phyloP scores from a whole-genome alignment of 208 protist genomes.

The Wallacemonas sp. region DNA sequence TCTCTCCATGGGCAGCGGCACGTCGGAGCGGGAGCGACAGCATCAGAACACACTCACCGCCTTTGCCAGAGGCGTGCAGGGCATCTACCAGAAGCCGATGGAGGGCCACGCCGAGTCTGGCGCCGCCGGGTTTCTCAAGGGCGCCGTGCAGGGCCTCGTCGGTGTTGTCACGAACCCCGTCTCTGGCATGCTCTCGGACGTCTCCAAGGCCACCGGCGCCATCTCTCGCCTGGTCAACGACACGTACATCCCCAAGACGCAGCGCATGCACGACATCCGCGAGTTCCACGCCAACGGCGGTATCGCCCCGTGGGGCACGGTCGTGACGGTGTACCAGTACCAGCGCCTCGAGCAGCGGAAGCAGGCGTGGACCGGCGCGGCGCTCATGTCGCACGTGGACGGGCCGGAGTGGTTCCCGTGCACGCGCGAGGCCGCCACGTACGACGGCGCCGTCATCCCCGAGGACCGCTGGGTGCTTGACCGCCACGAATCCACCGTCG shows the following conservation, averaged over 20 bases:
- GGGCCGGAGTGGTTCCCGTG: slow-evolving; percentile 74
- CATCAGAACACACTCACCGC: slow-evolving; percentile 61
- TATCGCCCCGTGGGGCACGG: slow-evolving; percentile 58
- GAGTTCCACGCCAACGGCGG: slow-evolving; percentile 78
- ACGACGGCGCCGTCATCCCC: slow-evolving; percentile 29
- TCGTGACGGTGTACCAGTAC: slow-evolving; percentile 76
- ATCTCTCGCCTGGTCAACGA: slow-evolving; percentile 67
- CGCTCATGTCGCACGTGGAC: slow-evolving; percentile 52
- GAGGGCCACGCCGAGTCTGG: slow-evolving; percentile 83
- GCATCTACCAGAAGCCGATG: slow-evolving; percentile 82
- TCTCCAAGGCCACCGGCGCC: slow-evolving; percentile 61
- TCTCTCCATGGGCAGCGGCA: slow-evolving; percentile 55
- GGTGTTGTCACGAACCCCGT: slow-evolving; percentile 86
- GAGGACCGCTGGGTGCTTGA: slow-evolving; percentile 59
- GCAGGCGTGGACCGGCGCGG: slow-evolving; percentile 31
- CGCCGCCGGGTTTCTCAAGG: slow-evolving; percentile 73
- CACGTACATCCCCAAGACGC: slow-evolving; percentile 67
- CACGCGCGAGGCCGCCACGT: slow-evolving; percentile 39
- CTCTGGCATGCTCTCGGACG: slow-evolving; percentile 81
- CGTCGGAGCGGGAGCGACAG: slow-evolving; percentile 50
- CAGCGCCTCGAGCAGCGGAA: slow-evolving; percentile 48
- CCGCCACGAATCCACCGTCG: slow-evolving; percentile 62
- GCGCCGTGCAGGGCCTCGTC: slow-evolving; percentile 82
- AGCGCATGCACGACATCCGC: slow-evolving; percentile 61
- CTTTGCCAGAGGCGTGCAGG: slow-evolving; percentile 68